These are phyloP conservation scores for Penicillium lividum DNA, from an alignment of 495 filamentous ascomycete genomes.

Conservation along the genomic window DNA sequence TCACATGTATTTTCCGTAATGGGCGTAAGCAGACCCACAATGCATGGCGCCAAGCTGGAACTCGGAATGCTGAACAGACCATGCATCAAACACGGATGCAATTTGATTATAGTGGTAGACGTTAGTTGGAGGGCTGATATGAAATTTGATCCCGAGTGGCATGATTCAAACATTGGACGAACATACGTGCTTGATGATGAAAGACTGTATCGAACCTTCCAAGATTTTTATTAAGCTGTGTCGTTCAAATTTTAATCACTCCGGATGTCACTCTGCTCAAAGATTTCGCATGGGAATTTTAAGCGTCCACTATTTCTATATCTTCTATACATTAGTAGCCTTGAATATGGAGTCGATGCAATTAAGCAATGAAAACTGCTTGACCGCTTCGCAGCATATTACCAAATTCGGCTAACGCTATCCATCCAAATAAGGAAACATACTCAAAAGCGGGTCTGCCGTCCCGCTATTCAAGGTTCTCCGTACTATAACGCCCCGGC, in stretches of 20 bases:
- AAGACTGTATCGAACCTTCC: no score
- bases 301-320: no score
- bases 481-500: background rate
- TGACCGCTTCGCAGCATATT: slow-evolving; percentile 34
- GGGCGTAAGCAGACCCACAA: background rate
- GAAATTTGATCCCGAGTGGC: no score
- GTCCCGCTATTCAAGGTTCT: background rate
- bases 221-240: no score
- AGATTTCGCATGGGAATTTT: no score
- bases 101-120: background rate
- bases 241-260: no score
- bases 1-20: background rate
- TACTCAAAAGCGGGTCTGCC: slow-evolving; percentile 6
- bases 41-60: slow-evolving; percentile 1
- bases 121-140: background rate
- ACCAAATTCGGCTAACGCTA: slow-evolving; percentile 23
- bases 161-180: no score
- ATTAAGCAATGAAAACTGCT: background rate
- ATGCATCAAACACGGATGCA: background rate
- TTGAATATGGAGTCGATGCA: no score
- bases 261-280: no score
- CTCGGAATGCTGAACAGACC: background rate
- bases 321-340: no score
- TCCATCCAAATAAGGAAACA: slow-evolving; percentile 25
- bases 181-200: no score